phyloP scores from a whole-genome alignment of 139 green algal genomes.

The Volvox africanus region DNA sequence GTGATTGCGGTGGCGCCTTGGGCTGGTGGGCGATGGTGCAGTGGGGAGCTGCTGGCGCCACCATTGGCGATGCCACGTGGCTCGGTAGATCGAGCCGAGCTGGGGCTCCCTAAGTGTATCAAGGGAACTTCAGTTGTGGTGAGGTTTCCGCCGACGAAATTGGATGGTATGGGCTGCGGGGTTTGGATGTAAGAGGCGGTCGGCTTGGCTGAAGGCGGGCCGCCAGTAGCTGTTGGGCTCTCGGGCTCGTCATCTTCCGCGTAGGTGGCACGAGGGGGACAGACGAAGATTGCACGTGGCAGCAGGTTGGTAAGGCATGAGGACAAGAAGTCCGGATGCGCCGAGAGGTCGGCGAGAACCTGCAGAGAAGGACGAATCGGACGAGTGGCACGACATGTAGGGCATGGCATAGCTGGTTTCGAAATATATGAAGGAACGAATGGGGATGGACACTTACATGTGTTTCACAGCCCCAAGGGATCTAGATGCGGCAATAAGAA shows the following conservation, averaged over 20 bases:
- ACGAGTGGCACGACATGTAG: neutral
- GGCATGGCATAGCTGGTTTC: no score
- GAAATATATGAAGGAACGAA: neutral
- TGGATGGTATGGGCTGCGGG: neutral
- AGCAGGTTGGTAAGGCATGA: conserved; percentile 5
- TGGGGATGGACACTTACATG: neutral
- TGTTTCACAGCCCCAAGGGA: no score
- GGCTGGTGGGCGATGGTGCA: no score
- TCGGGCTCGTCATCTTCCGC: neutral
- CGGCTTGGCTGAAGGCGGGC: neutral
- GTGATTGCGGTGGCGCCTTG: no score
- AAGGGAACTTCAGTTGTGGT: no score
- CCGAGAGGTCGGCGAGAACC: neutral
- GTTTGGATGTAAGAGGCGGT: neutral
- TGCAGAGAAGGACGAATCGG: neutral
- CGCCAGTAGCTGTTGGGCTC: neutral
- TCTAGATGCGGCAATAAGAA: no score
- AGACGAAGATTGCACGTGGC: neutral
- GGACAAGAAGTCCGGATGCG: neutral
- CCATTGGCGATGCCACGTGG: no score
- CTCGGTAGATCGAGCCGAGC: no score
- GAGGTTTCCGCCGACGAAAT: no score
- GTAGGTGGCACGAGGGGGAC: neutral
- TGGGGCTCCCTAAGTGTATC: no score
- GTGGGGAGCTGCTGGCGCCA: no score